Evolutionary conservation across 2,329 filamentous ascomycete species (phyloP).

Genomic region (Immersiporthe knoxdaviesiana): DNA sequence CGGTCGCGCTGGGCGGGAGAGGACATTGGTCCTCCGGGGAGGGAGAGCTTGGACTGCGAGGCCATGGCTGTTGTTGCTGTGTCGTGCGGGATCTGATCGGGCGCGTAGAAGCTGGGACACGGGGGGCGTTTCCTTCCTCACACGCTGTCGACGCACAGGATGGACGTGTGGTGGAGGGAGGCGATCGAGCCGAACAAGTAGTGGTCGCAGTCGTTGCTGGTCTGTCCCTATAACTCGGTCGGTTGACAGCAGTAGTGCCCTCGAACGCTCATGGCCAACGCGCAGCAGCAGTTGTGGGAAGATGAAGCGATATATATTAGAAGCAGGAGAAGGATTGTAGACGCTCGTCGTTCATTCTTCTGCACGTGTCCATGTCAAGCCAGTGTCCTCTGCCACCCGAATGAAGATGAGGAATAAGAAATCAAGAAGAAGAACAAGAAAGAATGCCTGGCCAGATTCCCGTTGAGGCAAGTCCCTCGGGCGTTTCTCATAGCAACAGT

Average conservation of each 20-base stretch:
- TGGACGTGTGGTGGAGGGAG: not conserved
- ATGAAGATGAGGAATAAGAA: not conserved
- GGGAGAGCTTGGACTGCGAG: conserved; percentile 71
- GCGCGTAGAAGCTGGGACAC: not conserved
- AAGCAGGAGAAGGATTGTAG: not conserved
- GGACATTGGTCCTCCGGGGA: conserved; percentile 36
- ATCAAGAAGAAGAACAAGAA: not conserved
- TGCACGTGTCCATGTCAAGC: not conserved
- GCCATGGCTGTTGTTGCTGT: conserved; percentile 59
- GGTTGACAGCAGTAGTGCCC: not conserved
- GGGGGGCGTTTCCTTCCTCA: no score
- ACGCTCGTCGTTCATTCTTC: not conserved
- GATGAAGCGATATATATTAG: not conserved
- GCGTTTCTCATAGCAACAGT: not conserved
- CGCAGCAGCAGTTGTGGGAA: not conserved
- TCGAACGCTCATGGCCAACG: not conserved
- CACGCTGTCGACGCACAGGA: not conserved
- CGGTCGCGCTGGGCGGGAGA: conserved; percentile 55
- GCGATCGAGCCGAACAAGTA: not conserved
- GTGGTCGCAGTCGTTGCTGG: not conserved
- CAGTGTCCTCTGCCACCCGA: not conserved
- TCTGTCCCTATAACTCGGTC: not conserved
- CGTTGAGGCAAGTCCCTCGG: conserved; percentile 14
- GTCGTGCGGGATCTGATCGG: not conserved
- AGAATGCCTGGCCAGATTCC: not conserved